Conservation (phyloP, 352 stramenopile genomes). For the Phytophthora chlamydospora region DNA sequence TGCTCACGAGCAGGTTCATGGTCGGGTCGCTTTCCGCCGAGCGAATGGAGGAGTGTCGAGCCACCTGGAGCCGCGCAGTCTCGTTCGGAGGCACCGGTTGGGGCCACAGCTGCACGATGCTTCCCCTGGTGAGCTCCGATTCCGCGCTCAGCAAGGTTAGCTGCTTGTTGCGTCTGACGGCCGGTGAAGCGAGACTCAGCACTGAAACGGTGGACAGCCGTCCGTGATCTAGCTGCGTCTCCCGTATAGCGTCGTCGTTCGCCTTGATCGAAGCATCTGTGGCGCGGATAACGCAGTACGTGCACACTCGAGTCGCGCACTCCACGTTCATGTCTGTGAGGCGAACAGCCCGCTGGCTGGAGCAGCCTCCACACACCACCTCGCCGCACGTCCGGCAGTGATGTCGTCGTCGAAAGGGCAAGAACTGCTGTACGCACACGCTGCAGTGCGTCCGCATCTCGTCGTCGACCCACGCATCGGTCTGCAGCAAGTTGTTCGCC, state of each 20-base stretch:
- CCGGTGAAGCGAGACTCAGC: conserved; percentile 23
- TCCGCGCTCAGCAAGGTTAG: conserved; percentile 63
- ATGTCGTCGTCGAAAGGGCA: conserved; percentile 75
- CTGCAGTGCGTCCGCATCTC: conserved; percentile 78
- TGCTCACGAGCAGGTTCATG: conserved; percentile 74
- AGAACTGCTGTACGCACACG: conserved; percentile 83
- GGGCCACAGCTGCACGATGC: conserved; percentile 72
- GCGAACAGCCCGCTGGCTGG: conserved; percentile 71
- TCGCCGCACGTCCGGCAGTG: conserved; percentile 87
- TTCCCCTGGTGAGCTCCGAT: conserved; percentile 65
- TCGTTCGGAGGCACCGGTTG: conserved; percentile 55
- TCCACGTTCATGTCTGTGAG: conserved; percentile 84
- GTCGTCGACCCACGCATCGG: conserved; percentile 73
- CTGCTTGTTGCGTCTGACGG: conserved; percentile 40
- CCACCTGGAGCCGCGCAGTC: conserved; percentile 51
- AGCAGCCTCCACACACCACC: conserved; percentile 72
- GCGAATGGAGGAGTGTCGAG: conserved; percentile 57
- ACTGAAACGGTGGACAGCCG: conserved; percentile 38
- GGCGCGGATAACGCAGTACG: conserved; percentile 82
- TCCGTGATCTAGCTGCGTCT: conserved; percentile 25
- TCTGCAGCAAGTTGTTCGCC: conserved; percentile 70
- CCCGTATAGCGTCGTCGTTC: conserved; percentile 50
- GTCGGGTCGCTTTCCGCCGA: conserved; percentile 66
- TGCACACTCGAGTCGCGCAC: conserved; percentile 76
- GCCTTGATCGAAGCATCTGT: conserved; percentile 71